Evolutionary conservation across 2,329 filamentous ascomycete genomes (phyloP), one percentile per base, ranked within the genome.

Genomic region (Scedosporium dehoogii): DNA sequence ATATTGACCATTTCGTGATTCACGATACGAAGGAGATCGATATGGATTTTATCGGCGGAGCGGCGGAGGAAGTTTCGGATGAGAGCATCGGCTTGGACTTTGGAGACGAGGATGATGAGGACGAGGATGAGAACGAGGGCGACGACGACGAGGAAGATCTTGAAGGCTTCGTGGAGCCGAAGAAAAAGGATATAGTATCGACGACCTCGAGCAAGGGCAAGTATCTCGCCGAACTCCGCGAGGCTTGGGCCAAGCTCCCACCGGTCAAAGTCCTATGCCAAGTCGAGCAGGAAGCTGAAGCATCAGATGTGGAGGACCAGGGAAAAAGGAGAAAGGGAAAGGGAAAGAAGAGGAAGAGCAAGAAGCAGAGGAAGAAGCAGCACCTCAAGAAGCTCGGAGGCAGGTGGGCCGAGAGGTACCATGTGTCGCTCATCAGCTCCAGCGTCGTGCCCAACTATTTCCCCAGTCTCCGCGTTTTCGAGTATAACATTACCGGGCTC

Each of bases 1-100:
- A 99, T 70, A 90, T 97, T 66, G 94, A 99, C 69, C 94, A 99
- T 73, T 99, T 99, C 74, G 83, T 97, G 70, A 77, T 99, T 16
- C 91, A 96, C 69, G 93, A 97, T 72, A 90, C 86, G 63, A 81
- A 89, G 48, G 84, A 96, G 0, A 81, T 97, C 61, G 81, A 89
- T 64, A 80, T 91, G n/a, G 23, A 29, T 6, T 51, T 58, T 53
- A 55, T 33, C 29, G 58, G 42, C 7, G 42, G 33, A 14, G 58
- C 21, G n/a, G 42, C 10, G 58, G 21, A 25, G 21, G 60, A 60
- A 59, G 10, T 14, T 41, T 38, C 6, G 27, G 46, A 96, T 68
- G 92, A 97, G 72, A 89, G 86, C 63, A 80, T 88, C 42, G 83
- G 96, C 1, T 80, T 96, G 60, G 81, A 89, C 64, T 80, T 91